Evolutionary conservation across 257 asterid species (phyloP).

Genomic region (Solanum piurae): DNA sequence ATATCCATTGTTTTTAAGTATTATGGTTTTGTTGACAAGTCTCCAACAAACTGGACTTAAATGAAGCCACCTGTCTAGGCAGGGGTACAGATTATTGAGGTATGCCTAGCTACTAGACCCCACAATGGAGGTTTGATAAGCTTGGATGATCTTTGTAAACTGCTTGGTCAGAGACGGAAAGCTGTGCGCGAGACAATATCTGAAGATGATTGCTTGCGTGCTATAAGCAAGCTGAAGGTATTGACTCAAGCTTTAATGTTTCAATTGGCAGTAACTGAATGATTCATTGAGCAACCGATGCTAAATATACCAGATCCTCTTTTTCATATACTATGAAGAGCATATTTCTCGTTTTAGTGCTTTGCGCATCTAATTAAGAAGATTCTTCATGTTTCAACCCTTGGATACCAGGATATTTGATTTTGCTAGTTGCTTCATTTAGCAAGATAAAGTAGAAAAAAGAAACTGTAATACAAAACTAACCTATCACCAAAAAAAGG

Average conservation of each 20-base stretch:
- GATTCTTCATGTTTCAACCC: neutral
- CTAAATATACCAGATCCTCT: neutral
- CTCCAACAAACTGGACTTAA: neutral
- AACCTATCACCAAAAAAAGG: neutral
- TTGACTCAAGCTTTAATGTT: neutral
- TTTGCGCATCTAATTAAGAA: neutral
- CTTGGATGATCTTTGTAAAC: slow-evolving; percentile 77
- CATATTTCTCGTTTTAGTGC: neutral
- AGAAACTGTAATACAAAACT: neutral
- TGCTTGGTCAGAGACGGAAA: slow-evolving; percentile 72
- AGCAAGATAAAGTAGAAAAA: neutral
- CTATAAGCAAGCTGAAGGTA: slow-evolving; percentile 97
- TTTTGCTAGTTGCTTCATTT: neutral
- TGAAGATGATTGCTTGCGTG: slow-evolving; percentile 97
- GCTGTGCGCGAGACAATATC: slow-evolving; percentile 81
- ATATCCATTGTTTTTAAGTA: neutral
- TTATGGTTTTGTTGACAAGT: neutral
- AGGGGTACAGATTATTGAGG: slow-evolving; percentile 95
- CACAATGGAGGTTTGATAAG: slow-evolving; percentile 89
- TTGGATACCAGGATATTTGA: neutral
- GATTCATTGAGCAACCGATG: neutral
- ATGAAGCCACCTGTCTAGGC: slow-evolving; percentile 36
- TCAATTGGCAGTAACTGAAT: neutral
- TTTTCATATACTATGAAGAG: neutral
- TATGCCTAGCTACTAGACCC: slow-evolving; percentile 81